Base-by-base conservation (phyloP, 305 asterid genomes). In the Solanum hybrid region DNA sequence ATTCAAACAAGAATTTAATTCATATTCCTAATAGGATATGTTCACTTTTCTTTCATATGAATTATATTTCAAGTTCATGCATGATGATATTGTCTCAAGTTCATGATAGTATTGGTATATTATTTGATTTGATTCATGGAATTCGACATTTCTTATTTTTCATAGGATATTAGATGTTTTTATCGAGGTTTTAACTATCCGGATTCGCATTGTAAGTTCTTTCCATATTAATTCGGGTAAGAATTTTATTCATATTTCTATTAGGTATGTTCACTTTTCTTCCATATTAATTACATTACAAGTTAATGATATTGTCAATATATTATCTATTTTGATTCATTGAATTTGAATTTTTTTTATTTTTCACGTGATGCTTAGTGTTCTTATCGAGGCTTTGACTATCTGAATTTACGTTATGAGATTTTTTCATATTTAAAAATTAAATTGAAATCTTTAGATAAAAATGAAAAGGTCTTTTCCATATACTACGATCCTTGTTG, bases 171-270 rank as follows among this genome's bases (percentile, higher is more conserved):
- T 51, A 46, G 64, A 46, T 57, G 24, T 16, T 18, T 57, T 57
- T 57, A 57, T 18, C 10, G 11, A 57, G 69, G 5, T 57, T 57
- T 57, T 1, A 18, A 6, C 24, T 18, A 57, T 57, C 11, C 0
- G 4, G 0, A 57, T 57, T 1, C 2, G 10, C 1, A 1, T 6
- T 57, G 2, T 18, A 18, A 57, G 24, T 57, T 14, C 0, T 46
- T 46, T 46, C 22, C 34, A 0, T 26, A 11, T 26, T 71, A 6
- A 71, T 71, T 26, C 16, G 2, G 3, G 10, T 12, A 71, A 71
- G n/a, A 51, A 64, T 12, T 71, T 71, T 71, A 71, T 75, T 75
- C 37, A 75, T 29, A 29, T 29, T 6, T 0, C 11, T 14, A 75
- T 5, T 75, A 75, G 36, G n/a, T 75, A 34, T 75, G n/a, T 31